Percentiles rank a stretch among this genome's conserved stretches.
phyloP scores from a whole-genome alignment of 768 basidiomycete genomes.

The Gymnopilus junonius region DNA sequence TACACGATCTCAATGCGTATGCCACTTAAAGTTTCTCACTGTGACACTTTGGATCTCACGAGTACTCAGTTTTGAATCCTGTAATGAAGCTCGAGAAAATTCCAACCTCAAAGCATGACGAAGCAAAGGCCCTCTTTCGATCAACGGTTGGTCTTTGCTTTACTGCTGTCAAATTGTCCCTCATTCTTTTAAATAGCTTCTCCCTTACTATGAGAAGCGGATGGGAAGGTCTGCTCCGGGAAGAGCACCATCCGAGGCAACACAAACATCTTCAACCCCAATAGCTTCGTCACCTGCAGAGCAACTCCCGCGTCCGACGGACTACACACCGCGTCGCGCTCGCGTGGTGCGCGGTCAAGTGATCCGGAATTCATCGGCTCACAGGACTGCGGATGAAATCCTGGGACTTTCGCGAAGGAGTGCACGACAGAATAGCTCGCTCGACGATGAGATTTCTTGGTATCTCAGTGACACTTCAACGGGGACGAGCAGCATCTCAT shows the following conservation, averaged over 20 bases:
- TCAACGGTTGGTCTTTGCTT: background rate
- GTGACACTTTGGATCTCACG: background rate
- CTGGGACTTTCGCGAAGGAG: background rate
- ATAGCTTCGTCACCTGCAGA: background rate
- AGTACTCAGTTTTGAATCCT: background rate
- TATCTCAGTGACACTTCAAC: conserved; percentile 1
- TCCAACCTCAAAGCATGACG: background rate
- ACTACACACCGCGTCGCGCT: background rate
- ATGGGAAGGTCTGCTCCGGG: background rate
- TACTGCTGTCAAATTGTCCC: background rate
- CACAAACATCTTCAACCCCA: background rate
- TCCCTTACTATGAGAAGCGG: conserved; percentile 1
- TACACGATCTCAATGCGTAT: background rate
- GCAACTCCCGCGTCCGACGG: background rate
- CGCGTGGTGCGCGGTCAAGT: background rate
- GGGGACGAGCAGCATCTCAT: background rate
- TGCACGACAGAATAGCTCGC: background rate
- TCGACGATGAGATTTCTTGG: conserved; percentile 4
- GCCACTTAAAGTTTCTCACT: background rate
- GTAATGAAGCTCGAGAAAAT: background rate
- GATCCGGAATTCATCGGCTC: background rate
- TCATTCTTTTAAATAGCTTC: background rate
- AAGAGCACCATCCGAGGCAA: background rate
- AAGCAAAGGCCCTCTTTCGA: background rate
- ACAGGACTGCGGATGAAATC: conserved; percentile 15